phyloP scores from a whole-genome alignment of 371 early-diverging fungal species.

The Mortierella sp. region DNA sequence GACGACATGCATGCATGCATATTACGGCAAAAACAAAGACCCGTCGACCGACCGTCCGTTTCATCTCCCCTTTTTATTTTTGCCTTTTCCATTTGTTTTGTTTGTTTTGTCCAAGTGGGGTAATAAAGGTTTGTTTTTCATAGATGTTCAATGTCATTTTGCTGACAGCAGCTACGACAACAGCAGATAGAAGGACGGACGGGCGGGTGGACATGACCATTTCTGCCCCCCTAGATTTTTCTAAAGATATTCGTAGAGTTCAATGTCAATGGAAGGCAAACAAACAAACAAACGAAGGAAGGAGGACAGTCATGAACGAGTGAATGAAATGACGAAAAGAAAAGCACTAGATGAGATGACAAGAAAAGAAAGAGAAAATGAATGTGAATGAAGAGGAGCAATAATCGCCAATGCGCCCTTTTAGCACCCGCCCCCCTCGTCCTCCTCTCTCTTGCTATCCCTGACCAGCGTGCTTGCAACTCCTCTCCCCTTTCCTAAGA shows the following conservation, averaged over 20 bases:
- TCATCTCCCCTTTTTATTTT: neutral
- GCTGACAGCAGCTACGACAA: neutral
- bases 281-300: neutral
- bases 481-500: neutral
- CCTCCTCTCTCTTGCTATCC: neutral
- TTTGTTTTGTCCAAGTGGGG: neutral
- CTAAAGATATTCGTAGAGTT: slow-evolving; percentile 4
- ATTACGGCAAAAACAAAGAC: neutral
- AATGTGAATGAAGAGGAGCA: neutral
- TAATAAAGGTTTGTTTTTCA: neutral
- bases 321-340: neutral
- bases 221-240: neutral
- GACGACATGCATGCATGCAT: neutral
- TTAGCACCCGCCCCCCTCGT: neutral
- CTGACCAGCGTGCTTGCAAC: neutral
- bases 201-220: neutral
- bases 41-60: neutral
- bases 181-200: neutral
- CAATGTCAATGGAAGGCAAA: neutral
- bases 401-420: slow-evolving; percentile 3
- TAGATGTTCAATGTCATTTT: neutral
- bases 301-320: neutral
- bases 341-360: neutral
- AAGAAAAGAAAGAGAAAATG: neutral
- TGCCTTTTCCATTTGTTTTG: neutral